Evolutionary conservation across 441 rosid genomes (phyloP).

Genomic region (Gossypium laxum): DNA sequence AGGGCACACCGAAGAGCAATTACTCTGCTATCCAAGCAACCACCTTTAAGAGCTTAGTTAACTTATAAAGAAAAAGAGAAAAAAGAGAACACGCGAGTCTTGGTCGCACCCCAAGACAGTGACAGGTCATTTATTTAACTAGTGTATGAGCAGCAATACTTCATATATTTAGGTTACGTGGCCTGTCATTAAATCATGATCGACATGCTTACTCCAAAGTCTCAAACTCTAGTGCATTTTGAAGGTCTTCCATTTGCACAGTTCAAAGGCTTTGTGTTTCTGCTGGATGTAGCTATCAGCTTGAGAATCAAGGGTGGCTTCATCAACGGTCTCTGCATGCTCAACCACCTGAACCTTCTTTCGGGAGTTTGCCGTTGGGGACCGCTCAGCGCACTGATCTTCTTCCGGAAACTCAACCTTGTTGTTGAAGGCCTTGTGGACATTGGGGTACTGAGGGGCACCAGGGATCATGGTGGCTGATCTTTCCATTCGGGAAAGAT

Average conservation of each 20-base stretch:
- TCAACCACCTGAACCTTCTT: conserved; percentile 34
- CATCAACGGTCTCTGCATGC: conserved; percentile 5
- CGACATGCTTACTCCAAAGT: background rate
- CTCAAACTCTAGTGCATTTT: conserved; percentile 12
- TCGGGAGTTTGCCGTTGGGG: conserved; percentile 12
- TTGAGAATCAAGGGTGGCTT: conserved; percentile 18
- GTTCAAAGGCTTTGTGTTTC: conserved; percentile 34
- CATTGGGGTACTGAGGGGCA: conserved; percentile 31
- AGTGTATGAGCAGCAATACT: conserved; percentile 2
- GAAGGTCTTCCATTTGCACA: conserved; percentile 50
- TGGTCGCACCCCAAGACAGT: background rate
- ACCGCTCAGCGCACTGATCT: background rate
- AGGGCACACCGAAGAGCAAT: background rate
- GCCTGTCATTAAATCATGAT: conserved; percentile 7
- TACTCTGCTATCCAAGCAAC: background rate
- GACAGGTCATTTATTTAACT: conserved; percentile 24
- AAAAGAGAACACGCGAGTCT: background rate
- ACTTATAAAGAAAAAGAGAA: background rate
- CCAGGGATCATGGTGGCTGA: conserved; percentile 23
- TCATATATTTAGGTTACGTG: background rate
- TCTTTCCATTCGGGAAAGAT: conserved; percentile 21
- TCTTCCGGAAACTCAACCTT: background rate
- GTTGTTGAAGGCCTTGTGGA: conserved; percentile 27
- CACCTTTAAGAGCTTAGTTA: background rate
- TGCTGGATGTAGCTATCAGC: conserved; percentile 27